Evolutionary conservation across 768 basidiomycete genomes (phyloP).

Genomic region (Tricholomella constricta): DNA sequence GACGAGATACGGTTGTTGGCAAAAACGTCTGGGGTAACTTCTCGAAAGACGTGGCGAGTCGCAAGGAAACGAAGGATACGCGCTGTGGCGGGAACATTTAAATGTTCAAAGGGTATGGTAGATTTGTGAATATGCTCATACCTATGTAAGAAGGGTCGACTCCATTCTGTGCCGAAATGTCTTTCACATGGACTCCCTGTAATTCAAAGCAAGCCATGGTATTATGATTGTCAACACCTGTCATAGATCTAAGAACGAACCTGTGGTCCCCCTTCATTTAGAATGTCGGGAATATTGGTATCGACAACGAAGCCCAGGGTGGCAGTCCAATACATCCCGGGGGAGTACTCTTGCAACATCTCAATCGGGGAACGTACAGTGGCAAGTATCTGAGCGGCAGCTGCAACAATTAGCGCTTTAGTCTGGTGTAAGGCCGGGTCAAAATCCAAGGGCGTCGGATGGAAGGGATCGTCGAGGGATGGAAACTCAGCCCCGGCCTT

Average conservation of each 20-base stretch:
- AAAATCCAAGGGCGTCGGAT: conserved; percentile 20
- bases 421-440: conserved; percentile 14
- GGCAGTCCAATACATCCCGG: conserved; percentile 13
- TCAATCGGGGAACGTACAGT: conserved; percentile 20
- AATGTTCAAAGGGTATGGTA: too few relatives aligned
- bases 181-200: conserved; percentile 36
- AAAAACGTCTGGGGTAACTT: conserved; percentile 27
- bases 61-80: conserved; percentile 26
- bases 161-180: conserved; percentile 31
- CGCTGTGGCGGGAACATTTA: conserved; percentile 13
- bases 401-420: conserved; percentile 22
- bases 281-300: conserved; percentile 35
- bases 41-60: conserved; percentile 25
- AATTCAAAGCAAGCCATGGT: conserved; percentile 12
- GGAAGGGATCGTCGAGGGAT: conserved; percentile 26
- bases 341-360: conserved; percentile 10
- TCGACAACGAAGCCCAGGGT: conserved; percentile 21
- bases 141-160: conserved; percentile 33
- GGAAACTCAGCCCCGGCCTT: conserved; percentile 24
- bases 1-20: conserved; percentile 29
- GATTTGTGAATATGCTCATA: conserved; percentile 10
- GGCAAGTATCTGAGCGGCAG: conserved; percentile 30
- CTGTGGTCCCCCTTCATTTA: conserved; percentile 15
- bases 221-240: not conserved
- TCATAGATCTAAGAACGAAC: conserved; percentile 3